phyloP scores from a whole-genome alignment of 2,329 filamentous ascomycete genomes.

The Xylariaceae sp. region DNA sequence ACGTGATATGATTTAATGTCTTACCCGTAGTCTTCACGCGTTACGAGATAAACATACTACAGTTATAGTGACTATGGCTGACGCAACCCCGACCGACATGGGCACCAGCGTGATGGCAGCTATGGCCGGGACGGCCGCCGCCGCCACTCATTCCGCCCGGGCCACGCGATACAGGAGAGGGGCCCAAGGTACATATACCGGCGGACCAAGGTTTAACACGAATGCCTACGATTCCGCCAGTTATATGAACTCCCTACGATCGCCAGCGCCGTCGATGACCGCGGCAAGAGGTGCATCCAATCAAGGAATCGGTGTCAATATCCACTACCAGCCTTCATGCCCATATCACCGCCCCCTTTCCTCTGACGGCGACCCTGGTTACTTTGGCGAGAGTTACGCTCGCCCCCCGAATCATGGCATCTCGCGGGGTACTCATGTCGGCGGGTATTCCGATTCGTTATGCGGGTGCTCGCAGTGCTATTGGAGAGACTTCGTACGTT shows the following conservation, averaged over 20 bases:
- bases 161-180: conserved; percentile 2
- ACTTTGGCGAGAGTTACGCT: neutral
- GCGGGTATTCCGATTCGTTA: conserved; percentile 6
- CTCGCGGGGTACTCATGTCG: neutral
- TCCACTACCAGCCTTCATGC: conserved; percentile 17
- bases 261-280: neutral
- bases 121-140: conserved; percentile 1
- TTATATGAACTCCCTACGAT: conserved; percentile 18
- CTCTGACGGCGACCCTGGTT: neutral
- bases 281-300: neutral
- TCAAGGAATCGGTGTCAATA: conserved; percentile 8
- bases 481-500: conserved; percentile 27
- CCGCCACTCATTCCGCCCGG: conserved; percentile 3
- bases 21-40: too few species aligned
- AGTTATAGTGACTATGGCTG: neutral
- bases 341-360: neutral
- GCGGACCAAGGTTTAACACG: neutral
- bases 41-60: too few species aligned
- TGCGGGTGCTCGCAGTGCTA: conserved; percentile 28
- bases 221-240: conserved; percentile 4
- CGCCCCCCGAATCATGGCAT: neutral
- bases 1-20: too few species aligned
- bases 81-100: neutral
- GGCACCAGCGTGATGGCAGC: neutral
- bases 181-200: neutral